Evolutionary conservation across 2,329 filamentous ascomycete species (phyloP), one percentile per base, ranked within the genome.

Genomic region (Graphium sp.): DNA sequence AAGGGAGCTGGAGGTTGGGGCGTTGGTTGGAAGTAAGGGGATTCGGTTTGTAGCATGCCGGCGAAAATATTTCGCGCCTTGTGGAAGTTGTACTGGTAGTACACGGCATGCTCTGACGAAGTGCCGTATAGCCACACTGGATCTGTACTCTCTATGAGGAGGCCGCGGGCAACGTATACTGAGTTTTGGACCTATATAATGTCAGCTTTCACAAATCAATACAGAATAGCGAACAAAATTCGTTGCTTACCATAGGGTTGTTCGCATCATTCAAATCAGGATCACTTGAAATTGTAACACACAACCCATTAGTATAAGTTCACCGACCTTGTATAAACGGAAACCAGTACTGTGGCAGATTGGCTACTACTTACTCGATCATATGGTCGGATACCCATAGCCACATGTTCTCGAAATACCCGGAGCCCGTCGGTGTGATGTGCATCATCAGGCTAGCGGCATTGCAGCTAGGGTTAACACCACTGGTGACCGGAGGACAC

Each of bases 311-410:
- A n/a, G n/a, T n/a, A n/a, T n/a, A n/a, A n/a, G n/a, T n/a, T n/a
- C n/a, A n/a, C n/a, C n/a, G n/a, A n/a, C n/a, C n/a, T n/a, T n/a
- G n/a, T n/a, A n/a, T n/a, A 15, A 17, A 27, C 17, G 6, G 16
- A n/a, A 8, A 21, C 11, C 10, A 28, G 11, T 28, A 19, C n/a
- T 14, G 5, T 5, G 11, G 16, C 6, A n/a, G 12, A 24, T 32
- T 30, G 23, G 8, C 5, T 32, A 7, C 8, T 17, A 16, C 32
- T 4, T 10, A 34, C 28, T 43, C 39, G 25, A 43, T 35, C 21
- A 39, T 75, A 58, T 81, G 74, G 42, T 81, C 75, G 2, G 74
- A 64, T 8, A 68, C 66, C 74, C 74, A 81, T 35, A 70, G 64
- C 72, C 73, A 79, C 34, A 58, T 48, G 37, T 66, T 60, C 35